Conservation (phyloP, 495 filamentous ascomycete species). For the Aspergillus funiculosus region DNA sequence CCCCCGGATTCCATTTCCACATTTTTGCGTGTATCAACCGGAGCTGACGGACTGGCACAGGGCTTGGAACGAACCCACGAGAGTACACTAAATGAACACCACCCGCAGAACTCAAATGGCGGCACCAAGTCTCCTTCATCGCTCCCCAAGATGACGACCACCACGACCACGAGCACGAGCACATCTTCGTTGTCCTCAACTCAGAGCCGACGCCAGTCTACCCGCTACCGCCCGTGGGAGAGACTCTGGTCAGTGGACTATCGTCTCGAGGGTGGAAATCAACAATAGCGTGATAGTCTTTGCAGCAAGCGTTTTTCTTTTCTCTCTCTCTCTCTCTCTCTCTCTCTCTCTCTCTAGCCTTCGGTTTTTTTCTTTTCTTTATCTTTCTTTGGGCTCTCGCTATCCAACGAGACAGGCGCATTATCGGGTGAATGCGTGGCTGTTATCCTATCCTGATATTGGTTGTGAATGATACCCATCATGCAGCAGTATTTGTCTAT, state of each 20-base stretch:
- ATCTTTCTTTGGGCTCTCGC: constrained; percentile 1
- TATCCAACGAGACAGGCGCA: neutral
- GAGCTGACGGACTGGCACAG: constrained; percentile 24
- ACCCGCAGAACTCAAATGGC: constrained; percentile 3
- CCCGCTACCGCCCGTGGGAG: constrained; percentile 45
- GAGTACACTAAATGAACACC: neutral
- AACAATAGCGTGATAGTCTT: constrained; percentile 11
- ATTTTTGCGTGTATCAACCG: constrained; percentile 10
- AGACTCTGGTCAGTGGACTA: constrained; percentile 49
- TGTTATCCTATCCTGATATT: constrained; percentile 9
- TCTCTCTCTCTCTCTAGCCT: neutral
- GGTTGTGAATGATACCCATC: constrained; percentile 28
- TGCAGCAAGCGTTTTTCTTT: neutral
- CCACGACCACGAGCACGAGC: constrained; percentile 9
- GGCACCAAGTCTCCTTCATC: constrained; percentile 11
- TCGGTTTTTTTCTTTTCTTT: constrained; percentile 10
- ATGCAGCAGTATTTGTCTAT: constrained; percentile 13
- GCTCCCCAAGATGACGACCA: neutral
- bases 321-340: neutral
- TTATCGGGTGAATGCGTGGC: neutral
- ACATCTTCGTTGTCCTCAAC: constrained; percentile 18
- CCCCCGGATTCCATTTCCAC: constrained; percentile 8
- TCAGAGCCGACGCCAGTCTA: constrained; percentile 22
- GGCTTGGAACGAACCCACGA: constrained; percentile 14
- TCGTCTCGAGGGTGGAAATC: constrained; percentile 34